Percentiles rank a stretch among this genome's conserved stretches.
These are phyloP conservation scores for Acer yangbiense DNA, from an alignment of 345 rosid genomes.

Conservation along the genomic window DNA sequence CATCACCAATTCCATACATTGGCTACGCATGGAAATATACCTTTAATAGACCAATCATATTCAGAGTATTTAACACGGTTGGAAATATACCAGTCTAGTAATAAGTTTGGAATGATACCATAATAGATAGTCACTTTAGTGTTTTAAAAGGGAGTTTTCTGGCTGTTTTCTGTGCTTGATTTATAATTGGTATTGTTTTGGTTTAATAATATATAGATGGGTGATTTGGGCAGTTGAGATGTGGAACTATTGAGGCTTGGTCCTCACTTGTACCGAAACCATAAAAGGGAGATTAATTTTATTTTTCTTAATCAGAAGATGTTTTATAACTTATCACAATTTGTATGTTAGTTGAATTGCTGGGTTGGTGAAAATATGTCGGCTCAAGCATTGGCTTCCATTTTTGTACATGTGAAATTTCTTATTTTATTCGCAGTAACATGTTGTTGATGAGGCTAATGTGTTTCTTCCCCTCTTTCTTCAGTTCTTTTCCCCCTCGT, in stretches of 20 bases:
- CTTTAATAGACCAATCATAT: background rate
- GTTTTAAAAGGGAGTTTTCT: background rate
- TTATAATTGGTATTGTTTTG: too few species aligned
- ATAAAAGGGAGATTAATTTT: background rate
- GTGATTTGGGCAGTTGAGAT: background rate
- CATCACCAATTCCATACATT: too few species aligned
- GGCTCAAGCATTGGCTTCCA: background rate
- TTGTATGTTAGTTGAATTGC: background rate
- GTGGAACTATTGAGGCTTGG: background rate
- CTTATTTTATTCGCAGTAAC: background rate
- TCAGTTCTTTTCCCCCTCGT: background rate
- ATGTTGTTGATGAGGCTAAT: background rate
- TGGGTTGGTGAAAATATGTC: background rate
- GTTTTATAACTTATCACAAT: background rate
- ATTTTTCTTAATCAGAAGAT: background rate
- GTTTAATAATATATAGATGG: too few species aligned
- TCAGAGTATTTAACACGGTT: background rate
- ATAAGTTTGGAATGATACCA: background rate
- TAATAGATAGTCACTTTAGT: background rate
- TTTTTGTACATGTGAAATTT: background rate
- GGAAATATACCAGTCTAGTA: background rate
- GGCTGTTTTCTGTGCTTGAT: background rate
- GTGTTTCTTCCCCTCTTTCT: background rate
- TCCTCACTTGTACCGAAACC: background rate
- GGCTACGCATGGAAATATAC: background rate